Base-by-base conservation (phyloP, 83 land plant species). In the Thuja plicata region DNA sequence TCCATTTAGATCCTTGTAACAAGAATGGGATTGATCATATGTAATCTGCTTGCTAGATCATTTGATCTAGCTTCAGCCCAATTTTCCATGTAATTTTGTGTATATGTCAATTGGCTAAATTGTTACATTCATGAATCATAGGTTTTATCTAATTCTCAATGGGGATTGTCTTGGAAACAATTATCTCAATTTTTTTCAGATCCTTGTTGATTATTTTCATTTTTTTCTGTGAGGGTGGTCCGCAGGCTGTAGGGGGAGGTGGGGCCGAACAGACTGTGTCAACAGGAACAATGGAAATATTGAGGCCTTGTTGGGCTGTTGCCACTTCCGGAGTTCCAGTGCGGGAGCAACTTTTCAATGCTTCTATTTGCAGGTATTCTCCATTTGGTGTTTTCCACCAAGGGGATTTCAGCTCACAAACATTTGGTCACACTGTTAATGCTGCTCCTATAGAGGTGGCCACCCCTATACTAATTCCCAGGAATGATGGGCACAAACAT, bases 291-390 rank as follows among this genome's bases (percentile, higher is more conserved):
- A 94, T 93, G 96, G 99, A 98, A 88, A 96, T 95, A 11, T 57
- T 98, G 43, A 92, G 91, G 76, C 99, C 99, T 34, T 98, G 99
- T 88, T 97, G 98, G 97, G 99, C 99, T 48, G 92, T 98, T 86
- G 99, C 97, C 74, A 96, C 99, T 38, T 98, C 99, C 52, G 99
- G 99, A 40, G 95, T 97, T 30, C 99, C 99, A 34, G 96, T 97
- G 12, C 92, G 96, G 37, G 98, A 98, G 85, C 97, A 94, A 74
- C 94, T 98, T 46, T 97, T 98, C 88, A 98, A 98, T 92, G 99
- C 95, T 85, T 95, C 99, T 19, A 96, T 98, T 41, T 98, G 99
- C 92, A 94, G 94, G 86, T 94, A 96, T 88, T 88, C 95, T n/a
- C 95, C 92, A 35, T 98, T 97, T 87, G 92, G 93, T 84, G 89